Base-by-base conservation (phyloP, 2,329 filamentous ascomycete species). In the Furcasterigmium furcatum region DNA sequence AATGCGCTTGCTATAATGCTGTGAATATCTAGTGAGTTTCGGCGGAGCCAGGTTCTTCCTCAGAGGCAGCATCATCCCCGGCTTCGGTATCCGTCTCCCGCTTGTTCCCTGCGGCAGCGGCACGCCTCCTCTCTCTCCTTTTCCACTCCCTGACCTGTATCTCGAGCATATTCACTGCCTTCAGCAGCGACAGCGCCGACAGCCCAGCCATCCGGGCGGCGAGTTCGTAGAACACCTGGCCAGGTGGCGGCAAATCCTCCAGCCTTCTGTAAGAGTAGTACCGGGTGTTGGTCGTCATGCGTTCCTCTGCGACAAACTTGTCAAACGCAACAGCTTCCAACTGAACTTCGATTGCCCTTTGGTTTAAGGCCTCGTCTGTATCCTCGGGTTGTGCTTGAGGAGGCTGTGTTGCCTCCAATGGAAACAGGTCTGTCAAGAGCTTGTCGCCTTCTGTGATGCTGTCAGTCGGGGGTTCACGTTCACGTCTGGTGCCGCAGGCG, bases 131-230 rank as follows among this genome's bases (percentile, higher is more conserved):
- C 34, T 43, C 30, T 22, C 50, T 49, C 24, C 45, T 55, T 41
- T 68, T 66, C 66, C 64, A 68, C 18, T 46, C 44, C 1, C 62
- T 46, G n/a, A 70, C 58, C 9, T 55, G 55, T 16, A 59, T 58
- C 44, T 71, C 68, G 25, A 69, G 48, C 59, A 63, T 67, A 48
- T 68, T 67, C 8, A 70, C 62, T 21, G 65, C 65, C 21, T 60
- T 55, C 3, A 66, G 57, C 14, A 63, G 52, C 25, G 62, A 59
- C 6, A 63, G 57, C 5, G 68, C 51, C 4, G 66, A 58, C 9
- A 67, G 46, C 5, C 65, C 67, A 9, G 61, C 55, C n/a, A 55
- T 30, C 24, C 22, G n/a, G 68, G 65, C 57, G 35, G 61, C 58
- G 40, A 57, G 58, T 45, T 51, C 50, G 35, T 68, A 71, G 27